Evolutionary conservation across 805 yeast genomes (phyloP), one percentile per base, ranked within the genome.

Genomic region (Teunomyces gatunensis): DNA sequence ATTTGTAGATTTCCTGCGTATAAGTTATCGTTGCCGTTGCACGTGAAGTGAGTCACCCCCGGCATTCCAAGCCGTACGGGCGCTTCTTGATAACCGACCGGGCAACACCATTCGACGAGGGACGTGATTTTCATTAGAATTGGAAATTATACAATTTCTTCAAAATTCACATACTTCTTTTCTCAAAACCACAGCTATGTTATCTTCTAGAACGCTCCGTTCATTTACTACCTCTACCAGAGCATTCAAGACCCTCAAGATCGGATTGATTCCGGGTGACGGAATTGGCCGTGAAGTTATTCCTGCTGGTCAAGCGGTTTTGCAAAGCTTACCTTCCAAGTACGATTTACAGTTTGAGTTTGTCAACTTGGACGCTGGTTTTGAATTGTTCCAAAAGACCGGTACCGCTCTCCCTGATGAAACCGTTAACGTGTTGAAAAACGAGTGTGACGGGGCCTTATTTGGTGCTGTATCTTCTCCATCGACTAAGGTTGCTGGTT

Each of bases 391-490:
- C 80, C 85, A 89, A 67, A 79, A 84, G 63, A 89, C 96, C n/a
- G 99, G 99, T 45, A 84, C 87, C 46, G 98, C 99, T 33, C 78
- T 94, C 54, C 99, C 99, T 18, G 96, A 91, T 42, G 88, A 83
- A 59, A 94, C 99, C 18, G 92, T 94, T 28, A 81, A 82, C 33
- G 73, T 81, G 9, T 82, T 94, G 67, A 78, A 84, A 63, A 73
- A 77, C 28, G 84, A 86, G 55, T 94, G 99, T 71, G 96, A 94
- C 61, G 98, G 97, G 75, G 99, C 98, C 15, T 77, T 94, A 47
- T 94, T 94, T 61, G 99, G 99, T 58, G 96, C 99, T 48, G 99
- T 94, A 47, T 89, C 90, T 42, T 90, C 97, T 15, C 99, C 99
- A 56, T 78, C 96, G 39, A 83, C 85, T 59, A 90, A 90, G 72